Conservation (phyloP, 164 flowering plant genomes). For the Vitis rupestris region DNA sequence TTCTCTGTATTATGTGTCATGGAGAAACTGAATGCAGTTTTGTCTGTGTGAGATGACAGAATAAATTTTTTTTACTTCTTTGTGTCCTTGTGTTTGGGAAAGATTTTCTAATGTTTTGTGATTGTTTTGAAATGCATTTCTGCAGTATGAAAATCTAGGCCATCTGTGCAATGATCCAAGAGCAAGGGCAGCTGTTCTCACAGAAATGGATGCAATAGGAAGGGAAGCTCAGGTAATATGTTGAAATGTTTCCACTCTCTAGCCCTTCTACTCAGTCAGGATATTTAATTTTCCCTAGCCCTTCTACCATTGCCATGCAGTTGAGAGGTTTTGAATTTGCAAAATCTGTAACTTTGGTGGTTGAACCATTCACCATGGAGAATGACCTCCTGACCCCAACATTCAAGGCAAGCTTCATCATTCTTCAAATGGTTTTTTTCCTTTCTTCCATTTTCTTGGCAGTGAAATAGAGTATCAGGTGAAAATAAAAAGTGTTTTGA, state of each 20-base stretch:
- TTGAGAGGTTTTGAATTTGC: constrained; percentile 94
- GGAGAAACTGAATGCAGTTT: no score
- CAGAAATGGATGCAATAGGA: constrained; percentile 85
- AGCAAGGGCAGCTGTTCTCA: constrained; percentile 76
- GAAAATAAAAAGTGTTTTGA: no score
- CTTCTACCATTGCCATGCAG: constrained; percentile 33
- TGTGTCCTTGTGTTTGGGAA: not conserved
- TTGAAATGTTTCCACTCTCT: not conserved
- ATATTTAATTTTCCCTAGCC: no score
- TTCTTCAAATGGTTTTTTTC: no score
- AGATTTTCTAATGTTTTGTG: not conserved
- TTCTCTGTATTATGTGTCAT: no score
- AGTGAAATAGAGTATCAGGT: not conserved
- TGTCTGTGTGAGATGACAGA: no score
- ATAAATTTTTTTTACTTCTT: no score
- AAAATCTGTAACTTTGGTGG: constrained; percentile 78
- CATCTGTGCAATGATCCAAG: constrained; percentile 74
- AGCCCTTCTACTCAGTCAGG: no score
- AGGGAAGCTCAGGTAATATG: constrained; percentile 75
- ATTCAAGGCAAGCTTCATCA: constrained; percentile 51
- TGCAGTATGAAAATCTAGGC: constrained; percentile 61
- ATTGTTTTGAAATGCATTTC: not conserved
- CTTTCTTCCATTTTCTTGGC: not conserved
- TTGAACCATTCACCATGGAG: constrained; percentile 82
- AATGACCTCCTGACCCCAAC: constrained; percentile 93